These are phyloP conservation scores for Stephania yunnanensis DNA, from an alignment of 164 flowering plant genomes.

Conservation along the genomic window DNA sequence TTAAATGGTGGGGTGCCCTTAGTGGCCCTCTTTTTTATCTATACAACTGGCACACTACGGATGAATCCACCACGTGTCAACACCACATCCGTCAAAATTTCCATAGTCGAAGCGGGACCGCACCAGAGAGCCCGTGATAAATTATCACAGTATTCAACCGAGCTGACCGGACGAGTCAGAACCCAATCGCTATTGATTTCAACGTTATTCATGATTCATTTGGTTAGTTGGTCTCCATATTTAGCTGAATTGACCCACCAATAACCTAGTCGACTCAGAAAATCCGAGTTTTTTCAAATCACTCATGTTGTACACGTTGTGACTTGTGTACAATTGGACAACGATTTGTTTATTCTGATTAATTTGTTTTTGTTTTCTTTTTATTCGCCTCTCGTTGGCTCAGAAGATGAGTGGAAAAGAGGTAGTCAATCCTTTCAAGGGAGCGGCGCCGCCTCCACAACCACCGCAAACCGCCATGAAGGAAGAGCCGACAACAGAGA, in stretches of 20 bases:
- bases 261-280: background rate
- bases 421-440: background rate
- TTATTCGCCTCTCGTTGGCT: background rate
- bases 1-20: too few relatives aligned
- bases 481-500: conserved; percentile 14
- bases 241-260: too few relatives aligned
- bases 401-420: background rate
- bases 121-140: background rate
- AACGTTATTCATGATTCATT: background rate
- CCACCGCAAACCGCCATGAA: conserved; percentile 3
- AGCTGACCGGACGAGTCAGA: background rate
- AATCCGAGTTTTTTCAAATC: too few relatives aligned
- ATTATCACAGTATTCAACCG: background rate
- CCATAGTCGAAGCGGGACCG: background rate
- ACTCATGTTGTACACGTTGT: too few relatives aligned
- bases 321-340: too few relatives aligned
- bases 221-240: too few relatives aligned
- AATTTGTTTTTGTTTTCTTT: background rate
- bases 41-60: background rate
- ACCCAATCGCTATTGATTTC: background rate
- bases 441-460: background rate
- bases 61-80: conserved; percentile 3
- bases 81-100: background rate
- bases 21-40: too few relatives aligned
- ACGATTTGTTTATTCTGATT: background rate